Evolutionary conservation across 163 green algal genomes (phyloP), one percentile per base, ranked within the genome.

Genomic region (Prototheca wickerhamii): DNA sequence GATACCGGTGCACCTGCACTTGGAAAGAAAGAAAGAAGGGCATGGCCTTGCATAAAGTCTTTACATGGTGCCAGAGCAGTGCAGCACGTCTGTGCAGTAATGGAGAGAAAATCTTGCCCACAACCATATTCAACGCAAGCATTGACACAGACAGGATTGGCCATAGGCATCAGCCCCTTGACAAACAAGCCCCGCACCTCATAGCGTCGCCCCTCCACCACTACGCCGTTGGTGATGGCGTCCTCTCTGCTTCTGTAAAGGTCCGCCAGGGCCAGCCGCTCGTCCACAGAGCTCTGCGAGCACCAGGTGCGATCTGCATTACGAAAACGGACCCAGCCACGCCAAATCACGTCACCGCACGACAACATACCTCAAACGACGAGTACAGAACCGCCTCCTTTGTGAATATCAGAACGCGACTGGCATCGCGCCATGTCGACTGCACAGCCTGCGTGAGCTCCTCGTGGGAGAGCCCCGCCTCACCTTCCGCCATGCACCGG

Each of bases 1-100:
- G 72, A 31, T 69, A 53, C 4, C 72, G 42, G 52, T 72, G 61
- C 20, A 77, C 58, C 63, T 76, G 51, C 59, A 69, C 2, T 26
- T 26, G 42, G 18, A 7, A 17, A 44, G 3, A 44, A 23, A 21
- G 1, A 40, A 30, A 7, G 2, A 8, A 50, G 34, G 34, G 23
- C 1, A 31, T 8, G 1, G 21, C 33, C 25, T 21, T 37, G 34
- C 21, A 17, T 33, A 25, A 34, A 23, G 51, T 31, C n/a, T 20
- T 4, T 53, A 15, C 37, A 44, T 15, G 37, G 15, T 51, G 33
- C 12, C 4, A 8, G 12, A 52, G 37, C 58, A 53, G 25, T 25
- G 25, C 17, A n/a, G 7, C 56, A 62, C 21, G 5, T 2, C 5
- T 51, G 12, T 2, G 33, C 15, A 33, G 29, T 33, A 21, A 51